These are phyloP conservation scores for Nepenthes gracilis DNA, from an alignment of 148 eudicot genomes.

Conservation along the genomic window DNA sequence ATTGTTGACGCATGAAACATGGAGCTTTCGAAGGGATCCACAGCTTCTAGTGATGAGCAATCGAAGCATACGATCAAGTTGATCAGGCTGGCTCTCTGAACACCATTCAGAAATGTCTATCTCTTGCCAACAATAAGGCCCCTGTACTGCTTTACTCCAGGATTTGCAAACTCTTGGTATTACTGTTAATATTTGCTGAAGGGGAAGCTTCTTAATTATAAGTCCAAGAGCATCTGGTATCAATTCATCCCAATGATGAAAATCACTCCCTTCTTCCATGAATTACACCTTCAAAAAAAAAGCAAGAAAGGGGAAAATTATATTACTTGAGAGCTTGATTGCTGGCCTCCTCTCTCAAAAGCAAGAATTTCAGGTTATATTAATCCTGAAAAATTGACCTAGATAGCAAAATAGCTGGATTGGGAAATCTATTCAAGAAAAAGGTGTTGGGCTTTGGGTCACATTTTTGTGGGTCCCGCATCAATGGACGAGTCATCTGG, in stretches of 20 bases:
- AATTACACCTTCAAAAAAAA: not conserved
- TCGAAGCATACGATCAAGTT: slow-evolving; percentile 44
- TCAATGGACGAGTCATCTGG: too few species aligned
- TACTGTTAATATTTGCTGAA: slow-evolving; percentile 44
- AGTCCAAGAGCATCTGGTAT: slow-evolving; percentile 66
- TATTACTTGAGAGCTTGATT: too few species aligned
- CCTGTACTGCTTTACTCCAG: slow-evolving; percentile 52
- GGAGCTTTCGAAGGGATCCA: slow-evolving; percentile 45
- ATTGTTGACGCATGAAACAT: slow-evolving; percentile 39
- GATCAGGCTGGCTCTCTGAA: slow-evolving; percentile 20
- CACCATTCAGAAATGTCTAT: slow-evolving; percentile 68
- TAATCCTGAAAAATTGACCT: too few species aligned
- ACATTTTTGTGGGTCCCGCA: too few species aligned
- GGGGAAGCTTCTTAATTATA: slow-evolving; percentile 38
- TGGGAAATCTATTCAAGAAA: too few species aligned
- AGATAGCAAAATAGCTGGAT: too few species aligned
- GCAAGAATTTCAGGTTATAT: too few species aligned
- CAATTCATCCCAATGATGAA: slow-evolving; percentile 53
- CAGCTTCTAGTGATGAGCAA: slow-evolving; percentile 45
- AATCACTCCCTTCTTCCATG: slow-evolving; percentile 36
- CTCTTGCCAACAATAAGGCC: slow-evolving; percentile 80
- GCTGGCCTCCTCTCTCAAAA: too few species aligned
- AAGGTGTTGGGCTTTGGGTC: too few species aligned
- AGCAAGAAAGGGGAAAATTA: too few species aligned
- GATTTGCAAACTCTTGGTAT: slow-evolving; percentile 68